Conservation (phyloP, 2,329 filamentous ascomycete genomes). For the Colletotrichum eremochloae region DNA sequence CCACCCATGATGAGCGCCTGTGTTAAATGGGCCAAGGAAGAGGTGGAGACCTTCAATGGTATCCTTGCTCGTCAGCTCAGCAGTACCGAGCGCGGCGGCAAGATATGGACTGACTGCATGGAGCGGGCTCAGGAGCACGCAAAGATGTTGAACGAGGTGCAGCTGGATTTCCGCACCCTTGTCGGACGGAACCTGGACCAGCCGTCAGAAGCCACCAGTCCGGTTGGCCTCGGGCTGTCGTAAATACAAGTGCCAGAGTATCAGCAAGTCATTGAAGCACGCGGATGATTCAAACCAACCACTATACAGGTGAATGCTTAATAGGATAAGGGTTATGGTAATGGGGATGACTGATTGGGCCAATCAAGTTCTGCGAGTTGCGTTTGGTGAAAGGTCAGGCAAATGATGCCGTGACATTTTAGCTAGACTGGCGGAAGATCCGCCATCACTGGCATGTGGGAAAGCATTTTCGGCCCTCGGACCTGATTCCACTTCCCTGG, state of each 20-base stretch:
- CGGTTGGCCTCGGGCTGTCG: slow-evolving; percentile 59
- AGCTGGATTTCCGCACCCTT: slow-evolving; percentile 88
- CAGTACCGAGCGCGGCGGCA: slow-evolving; percentile 81
- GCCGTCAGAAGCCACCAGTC: slow-evolving; percentile 45
- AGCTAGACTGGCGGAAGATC: slow-evolving; percentile 8
- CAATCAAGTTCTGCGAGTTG: not conserved
- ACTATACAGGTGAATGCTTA: not conserved
- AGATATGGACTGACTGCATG: slow-evolving; percentile 87
- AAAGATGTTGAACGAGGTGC: slow-evolving; percentile 83
- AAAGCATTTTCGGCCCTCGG: slow-evolving; percentile 7
- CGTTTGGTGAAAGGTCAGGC: slow-evolving; percentile 2
- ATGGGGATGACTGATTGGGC: not conserved
- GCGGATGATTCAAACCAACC: not conserved
- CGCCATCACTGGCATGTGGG: slow-evolving; percentile 23
- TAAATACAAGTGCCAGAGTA: slow-evolving; percentile 31
- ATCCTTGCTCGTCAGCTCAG: slow-evolving; percentile 88
- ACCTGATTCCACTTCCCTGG: slow-evolving; percentile 20
- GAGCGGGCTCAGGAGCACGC: slow-evolving; percentile 85
- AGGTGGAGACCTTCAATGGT: slow-evolving; percentile 90
- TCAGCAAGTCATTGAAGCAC: not conserved
- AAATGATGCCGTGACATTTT: slow-evolving; percentile 24
- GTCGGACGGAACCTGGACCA: slow-evolving; percentile 72
- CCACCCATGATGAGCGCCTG: slow-evolving; percentile 91
- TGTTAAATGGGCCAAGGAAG: slow-evolving; percentile 98
- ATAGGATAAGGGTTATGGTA: not conserved